Conservation (phyloP, 352 stramenopile species). For the Globisporangium canariense region DNA sequence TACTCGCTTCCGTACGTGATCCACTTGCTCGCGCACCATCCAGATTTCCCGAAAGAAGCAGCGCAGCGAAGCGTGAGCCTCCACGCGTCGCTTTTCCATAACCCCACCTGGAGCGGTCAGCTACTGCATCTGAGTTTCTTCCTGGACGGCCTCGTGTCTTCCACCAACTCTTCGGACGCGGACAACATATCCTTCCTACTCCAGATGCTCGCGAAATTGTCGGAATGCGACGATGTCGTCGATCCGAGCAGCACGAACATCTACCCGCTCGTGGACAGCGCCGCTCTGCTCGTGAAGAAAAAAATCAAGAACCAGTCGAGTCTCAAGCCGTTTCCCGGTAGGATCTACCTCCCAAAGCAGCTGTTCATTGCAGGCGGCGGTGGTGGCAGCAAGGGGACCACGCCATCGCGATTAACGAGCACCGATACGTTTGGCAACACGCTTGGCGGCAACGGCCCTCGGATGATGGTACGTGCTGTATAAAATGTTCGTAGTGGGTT, state of each 20-base stretch:
- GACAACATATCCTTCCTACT: conserved; percentile 87
- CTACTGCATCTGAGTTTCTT: conserved; percentile 66
- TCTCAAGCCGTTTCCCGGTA: conserved; percentile 76
- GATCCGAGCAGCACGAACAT: conserved; percentile 38
- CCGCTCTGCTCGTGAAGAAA: conserved; percentile 60
- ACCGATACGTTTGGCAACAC: background rate
- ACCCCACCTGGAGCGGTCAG: conserved; percentile 49
- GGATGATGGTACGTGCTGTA: conserved; percentile 47
- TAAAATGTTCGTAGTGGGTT: background rate
- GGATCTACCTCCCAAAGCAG: conserved; percentile 80
- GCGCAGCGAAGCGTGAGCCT: conserved; percentile 29
- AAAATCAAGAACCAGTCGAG: conserved; percentile 86
- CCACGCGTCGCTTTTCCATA: conserved; percentile 28
- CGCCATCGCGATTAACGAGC: background rate
- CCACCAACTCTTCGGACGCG: conserved; percentile 33
- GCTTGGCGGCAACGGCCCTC: conserved; percentile 11
- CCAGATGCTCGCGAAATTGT: conserved; percentile 77
- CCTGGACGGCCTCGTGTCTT: conserved; percentile 62
- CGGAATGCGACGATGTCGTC: conserved; percentile 60
- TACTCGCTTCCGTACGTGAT: conserved; percentile 80
- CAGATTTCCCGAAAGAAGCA: conserved; percentile 49
- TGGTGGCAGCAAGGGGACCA: conserved; percentile 6
- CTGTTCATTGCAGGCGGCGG: conserved; percentile 31
- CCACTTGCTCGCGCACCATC: conserved; percentile 78
- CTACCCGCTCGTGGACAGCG: conserved; percentile 64